A percentile compares a stretch with the other conserved stretches of the same genome.
Evolutionary conservation across 306 rosid species (phyloP).

Genomic region (Abrus precatorius): DNA sequence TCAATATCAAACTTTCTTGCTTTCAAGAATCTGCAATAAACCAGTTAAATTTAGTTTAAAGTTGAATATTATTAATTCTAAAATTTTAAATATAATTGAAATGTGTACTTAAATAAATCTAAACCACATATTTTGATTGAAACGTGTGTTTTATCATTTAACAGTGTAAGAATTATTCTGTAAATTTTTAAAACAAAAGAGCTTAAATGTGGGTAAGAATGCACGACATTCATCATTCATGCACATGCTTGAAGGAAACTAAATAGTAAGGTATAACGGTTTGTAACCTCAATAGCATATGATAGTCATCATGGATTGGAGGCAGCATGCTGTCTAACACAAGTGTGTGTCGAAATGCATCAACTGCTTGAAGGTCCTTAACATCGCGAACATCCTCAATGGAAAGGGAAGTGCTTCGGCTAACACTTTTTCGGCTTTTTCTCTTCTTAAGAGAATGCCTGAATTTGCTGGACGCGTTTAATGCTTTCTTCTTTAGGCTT

Average conservation of each 20-base stretch:
- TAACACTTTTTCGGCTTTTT: constrained; percentile 52
- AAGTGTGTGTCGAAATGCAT: constrained; percentile 75
- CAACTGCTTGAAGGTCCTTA: constrained; percentile 79
- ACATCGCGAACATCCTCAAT: constrained; percentile 85
- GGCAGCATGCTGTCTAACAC: constrained; percentile 69
- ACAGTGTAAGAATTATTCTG: too few species aligned
- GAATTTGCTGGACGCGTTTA: constrained; percentile 75
- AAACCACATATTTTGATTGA: too few species aligned
- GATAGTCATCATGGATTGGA: constrained; percentile 78
- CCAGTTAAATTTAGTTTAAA: neutral
- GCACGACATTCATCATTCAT: neutral
- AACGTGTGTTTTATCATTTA: too few species aligned
- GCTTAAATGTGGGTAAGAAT: too few species aligned
- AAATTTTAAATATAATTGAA: too few species aligned
- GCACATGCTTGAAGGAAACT: neutral
- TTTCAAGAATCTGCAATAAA: constrained; percentile 74
- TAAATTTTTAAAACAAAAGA: too few species aligned
- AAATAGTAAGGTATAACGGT: neutral
- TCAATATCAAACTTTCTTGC: constrained; percentile 92
- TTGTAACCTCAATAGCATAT: constrained; percentile 77
- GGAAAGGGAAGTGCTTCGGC: constrained; percentile 57
- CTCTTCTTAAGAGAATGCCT: constrained; percentile 81
- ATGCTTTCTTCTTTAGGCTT: constrained; percentile 78
- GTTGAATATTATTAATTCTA: too few species aligned
- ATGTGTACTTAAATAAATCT: too few species aligned